A percentile compares a stretch with the other conserved stretches of the same genome.
Evolutionary conservation across 306 rosid species (phyloP).

Genomic region (Rosa rugosa): DNA sequence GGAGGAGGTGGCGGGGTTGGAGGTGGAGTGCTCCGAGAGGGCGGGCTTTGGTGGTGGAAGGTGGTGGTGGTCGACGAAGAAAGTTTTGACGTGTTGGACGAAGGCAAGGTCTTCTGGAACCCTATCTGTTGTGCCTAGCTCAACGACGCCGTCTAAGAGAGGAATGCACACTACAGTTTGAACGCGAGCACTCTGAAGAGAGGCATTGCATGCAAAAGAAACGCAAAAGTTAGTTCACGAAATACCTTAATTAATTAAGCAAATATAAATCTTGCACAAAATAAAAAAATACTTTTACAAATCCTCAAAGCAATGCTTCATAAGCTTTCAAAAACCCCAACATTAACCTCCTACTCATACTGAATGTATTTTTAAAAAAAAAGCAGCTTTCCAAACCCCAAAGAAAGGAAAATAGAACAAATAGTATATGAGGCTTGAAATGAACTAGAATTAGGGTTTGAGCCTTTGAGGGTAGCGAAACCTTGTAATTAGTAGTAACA

Average conservation of each 20-base stretch:
- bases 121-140: constrained; percentile 76
- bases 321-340: no score
- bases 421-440: neutral
- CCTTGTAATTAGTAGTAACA: no score
- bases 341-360: no score
- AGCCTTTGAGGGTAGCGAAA: no score
- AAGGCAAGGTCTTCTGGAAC: constrained; percentile 72
- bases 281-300: no score
- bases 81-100: constrained; percentile 64
- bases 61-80: constrained; percentile 52
- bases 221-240: neutral
- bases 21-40: constrained; percentile 83
- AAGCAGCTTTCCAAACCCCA: no score
- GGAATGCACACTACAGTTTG: constrained; percentile 98
- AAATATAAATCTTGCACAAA: neutral
- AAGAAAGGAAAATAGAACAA: no score
- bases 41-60: constrained; percentile 73
- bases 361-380: no score
- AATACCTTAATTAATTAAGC: neutral
- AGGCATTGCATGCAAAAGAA: constrained; percentile 12
- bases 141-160: constrained; percentile 83
- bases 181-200: constrained; percentile 74
- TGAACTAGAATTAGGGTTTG: neutral
- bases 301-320: no score
- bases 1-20: constrained; percentile 69